These are phyloP conservation scores for Gossypium lobatum DNA, from an alignment of 441 rosid genomes.

Conservation along the genomic window DNA sequence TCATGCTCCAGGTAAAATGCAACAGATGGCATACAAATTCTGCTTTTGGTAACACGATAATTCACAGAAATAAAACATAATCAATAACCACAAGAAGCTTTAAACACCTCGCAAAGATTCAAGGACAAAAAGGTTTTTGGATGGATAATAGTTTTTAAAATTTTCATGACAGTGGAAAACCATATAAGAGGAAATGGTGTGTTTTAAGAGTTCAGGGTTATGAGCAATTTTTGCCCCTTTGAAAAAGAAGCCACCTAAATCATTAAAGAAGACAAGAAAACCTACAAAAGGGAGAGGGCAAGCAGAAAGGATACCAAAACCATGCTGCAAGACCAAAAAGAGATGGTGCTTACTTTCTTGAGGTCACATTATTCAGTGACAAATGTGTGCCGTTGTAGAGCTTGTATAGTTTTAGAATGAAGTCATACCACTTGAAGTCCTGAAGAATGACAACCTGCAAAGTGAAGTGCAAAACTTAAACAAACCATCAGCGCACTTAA, in stretches of 20 bases:
- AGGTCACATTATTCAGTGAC: conserved; percentile 55
- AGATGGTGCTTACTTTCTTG: conserved; percentile 49
- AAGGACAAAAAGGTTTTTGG: neutral
- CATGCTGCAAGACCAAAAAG: neutral
- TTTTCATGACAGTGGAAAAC: neutral
- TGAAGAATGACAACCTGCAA: conserved; percentile 83
- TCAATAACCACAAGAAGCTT: neutral
- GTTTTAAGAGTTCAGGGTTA: neutral
- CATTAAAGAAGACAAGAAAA: neutral
- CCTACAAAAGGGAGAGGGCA: neutral
- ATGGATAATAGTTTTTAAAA: neutral
- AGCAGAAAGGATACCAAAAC: neutral
- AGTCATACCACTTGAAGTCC: conserved; percentile 92
- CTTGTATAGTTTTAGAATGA: conserved; percentile 60
- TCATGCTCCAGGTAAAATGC: neutral
- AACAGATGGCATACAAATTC: neutral
- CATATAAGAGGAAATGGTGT: neutral
- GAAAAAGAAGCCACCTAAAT: neutral
- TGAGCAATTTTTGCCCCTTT: neutral
- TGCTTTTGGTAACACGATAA: neutral
- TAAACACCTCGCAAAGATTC: neutral
- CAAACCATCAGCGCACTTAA: neutral
- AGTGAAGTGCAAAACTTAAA: conserved; percentile 15
- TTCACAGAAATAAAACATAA: neutral
- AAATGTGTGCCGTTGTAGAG: conserved; percentile 88